phyloP scores from a whole-genome alignment of 805 yeast genomes.

The Candida dendrica region DNA sequence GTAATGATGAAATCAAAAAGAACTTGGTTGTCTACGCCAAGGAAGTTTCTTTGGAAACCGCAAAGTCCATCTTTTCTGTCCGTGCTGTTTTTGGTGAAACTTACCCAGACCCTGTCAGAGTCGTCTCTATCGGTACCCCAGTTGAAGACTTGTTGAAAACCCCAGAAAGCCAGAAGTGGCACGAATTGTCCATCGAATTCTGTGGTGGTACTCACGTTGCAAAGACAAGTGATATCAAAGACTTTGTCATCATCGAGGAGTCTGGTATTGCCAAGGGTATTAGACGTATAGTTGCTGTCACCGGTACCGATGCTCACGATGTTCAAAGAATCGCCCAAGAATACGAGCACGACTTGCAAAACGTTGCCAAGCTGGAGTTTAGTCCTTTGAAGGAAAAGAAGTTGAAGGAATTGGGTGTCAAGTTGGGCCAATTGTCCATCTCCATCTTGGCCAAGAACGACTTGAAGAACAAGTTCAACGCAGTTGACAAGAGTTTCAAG shows the following conservation, averaged over 20 bases:
- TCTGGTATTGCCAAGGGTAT: conserved; percentile 98
- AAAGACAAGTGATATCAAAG: conserved; percentile 89
- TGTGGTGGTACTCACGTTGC: conserved; percentile 99
- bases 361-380: conserved; percentile 56
- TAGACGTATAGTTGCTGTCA: conserved; percentile 95
- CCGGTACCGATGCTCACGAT: conserved; percentile 84
- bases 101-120: conserved; percentile 98
- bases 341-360: conserved; percentile 53
- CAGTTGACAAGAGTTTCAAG: conserved; percentile 78
- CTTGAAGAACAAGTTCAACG: conserved; percentile 65
- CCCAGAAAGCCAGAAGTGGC: conserved; percentile 75
- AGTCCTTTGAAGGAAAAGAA: conserved; percentile 74
- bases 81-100: conserved; percentile 99
- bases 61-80: conserved; percentile 71
- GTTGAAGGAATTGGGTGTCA: conserved; percentile 79
- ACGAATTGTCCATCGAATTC: conserved; percentile 76
- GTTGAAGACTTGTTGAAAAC: conserved; percentile 71
- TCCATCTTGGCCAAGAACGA: conserved; percentile 75
- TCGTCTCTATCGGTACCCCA: conserved; percentile 89
- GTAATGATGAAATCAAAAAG: conserved; percentile 62
- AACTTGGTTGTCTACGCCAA: conserved; percentile 72
- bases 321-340: conserved; percentile 81
- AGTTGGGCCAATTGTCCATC: conserved; percentile 73
- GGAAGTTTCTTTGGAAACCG: conserved; percentile 70
- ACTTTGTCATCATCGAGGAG: conserved; percentile 85